Evolutionary conservation across 1,139 yeast genomes (phyloP).

Genomic region (Taiozyma onychis): DNA sequence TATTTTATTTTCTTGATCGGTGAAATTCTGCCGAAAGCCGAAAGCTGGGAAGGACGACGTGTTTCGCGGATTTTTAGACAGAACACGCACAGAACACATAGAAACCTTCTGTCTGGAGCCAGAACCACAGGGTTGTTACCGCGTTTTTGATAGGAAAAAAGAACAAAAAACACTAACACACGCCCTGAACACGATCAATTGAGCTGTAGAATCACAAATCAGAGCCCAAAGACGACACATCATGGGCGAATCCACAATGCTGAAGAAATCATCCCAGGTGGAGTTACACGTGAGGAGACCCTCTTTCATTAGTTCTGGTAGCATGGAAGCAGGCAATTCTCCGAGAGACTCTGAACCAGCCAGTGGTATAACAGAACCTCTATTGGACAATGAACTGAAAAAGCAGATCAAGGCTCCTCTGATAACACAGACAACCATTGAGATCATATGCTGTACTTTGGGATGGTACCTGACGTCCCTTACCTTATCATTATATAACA

Average conservation of each 20-base stretch:
- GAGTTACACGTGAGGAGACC: conserved; percentile 16
- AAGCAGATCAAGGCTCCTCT: not conserved
- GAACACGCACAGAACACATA: no score
- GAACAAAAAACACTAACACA: no score
- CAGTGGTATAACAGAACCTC: not conserved
- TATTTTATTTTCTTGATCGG: not conserved
- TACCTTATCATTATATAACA: conserved; percentile 82
- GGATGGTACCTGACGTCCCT: conserved; percentile 60
- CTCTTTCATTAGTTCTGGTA: conserved; percentile 1
- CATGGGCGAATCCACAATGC: not conserved
- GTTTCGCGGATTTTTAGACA: no score
- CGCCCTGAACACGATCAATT: no score
- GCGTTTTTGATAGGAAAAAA: not conserved
- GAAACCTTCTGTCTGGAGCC: no score
- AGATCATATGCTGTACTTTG: conserved; percentile 15
- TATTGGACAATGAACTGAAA: not conserved
- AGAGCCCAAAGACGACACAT: not conserved
- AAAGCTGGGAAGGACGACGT: no score
- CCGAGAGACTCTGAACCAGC: not conserved
- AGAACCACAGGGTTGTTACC: not conserved
- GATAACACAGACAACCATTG: not conserved
- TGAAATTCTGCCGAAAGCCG: not conserved
- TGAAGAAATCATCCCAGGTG: conserved; percentile 12
- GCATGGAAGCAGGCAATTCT: not conserved
- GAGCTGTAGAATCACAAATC: not conserved